Percentiles rank a stretch among this genome's conserved stretches.
Conservation (phyloP, 1,284 basidiomycete species). For the Fomitopsis palustris region DNA sequence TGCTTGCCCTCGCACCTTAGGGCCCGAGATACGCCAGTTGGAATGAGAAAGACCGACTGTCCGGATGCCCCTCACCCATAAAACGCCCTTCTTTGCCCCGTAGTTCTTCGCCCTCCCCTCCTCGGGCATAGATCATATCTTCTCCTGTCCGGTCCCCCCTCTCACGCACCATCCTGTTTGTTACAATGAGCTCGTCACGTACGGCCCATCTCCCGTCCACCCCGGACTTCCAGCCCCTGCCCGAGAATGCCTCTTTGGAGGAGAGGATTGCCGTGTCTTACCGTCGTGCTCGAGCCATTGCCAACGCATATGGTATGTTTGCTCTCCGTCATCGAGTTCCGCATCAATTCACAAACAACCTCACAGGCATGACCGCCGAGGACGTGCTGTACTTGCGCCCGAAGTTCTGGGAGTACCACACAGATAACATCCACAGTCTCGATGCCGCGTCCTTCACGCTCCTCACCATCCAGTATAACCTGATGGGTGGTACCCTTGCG, state of each 20-base stretch:
- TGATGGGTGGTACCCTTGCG: slow-evolving; percentile 34
- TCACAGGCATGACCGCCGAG: slow-evolving; percentile 15
- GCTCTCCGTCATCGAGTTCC: neutral
- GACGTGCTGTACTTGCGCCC: slow-evolving; percentile 22
- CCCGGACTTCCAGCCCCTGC: neutral
- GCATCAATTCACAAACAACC: neutral
- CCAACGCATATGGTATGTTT: slow-evolving; percentile 3
- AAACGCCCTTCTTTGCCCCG: neutral
- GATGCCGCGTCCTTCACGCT: slow-evolving; percentile 30
- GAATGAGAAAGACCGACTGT: neutral
- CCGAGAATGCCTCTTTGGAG: slow-evolving; percentile 3
- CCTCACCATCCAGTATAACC: slow-evolving; percentile 37
- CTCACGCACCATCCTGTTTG: neutral
- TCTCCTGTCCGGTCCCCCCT: no score
- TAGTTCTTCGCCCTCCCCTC: neutral
- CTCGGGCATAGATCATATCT: neutral
- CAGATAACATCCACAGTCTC: slow-evolving; percentile 25
- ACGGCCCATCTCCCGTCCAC: slow-evolving; percentile 1
- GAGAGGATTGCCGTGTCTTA: slow-evolving; percentile 7
- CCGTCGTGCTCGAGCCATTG: slow-evolving; percentile 5
- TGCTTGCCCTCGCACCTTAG: neutral
- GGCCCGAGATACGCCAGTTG: neutral
- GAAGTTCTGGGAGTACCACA: slow-evolving; percentile 32
- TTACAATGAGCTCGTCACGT: neutral
- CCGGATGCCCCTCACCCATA: neutral